These are phyloP conservation scores for Berberis thunbergii DNA, from an alignment of 164 flowering plant species.

Conservation along the genomic window DNA sequence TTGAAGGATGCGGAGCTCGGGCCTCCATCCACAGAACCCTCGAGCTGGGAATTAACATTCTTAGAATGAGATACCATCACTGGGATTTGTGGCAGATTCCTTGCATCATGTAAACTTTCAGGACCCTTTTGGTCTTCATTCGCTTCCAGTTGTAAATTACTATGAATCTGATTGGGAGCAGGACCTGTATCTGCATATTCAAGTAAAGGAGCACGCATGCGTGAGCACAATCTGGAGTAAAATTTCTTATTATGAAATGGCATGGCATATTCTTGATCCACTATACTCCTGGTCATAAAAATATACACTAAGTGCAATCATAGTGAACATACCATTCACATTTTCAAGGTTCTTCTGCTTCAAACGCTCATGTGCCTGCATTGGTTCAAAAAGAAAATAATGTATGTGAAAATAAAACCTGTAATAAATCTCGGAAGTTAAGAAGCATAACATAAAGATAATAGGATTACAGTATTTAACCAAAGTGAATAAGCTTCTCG, in stretches of 20 bases:
- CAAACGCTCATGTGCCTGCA: slow-evolving; percentile 73
- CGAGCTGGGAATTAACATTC: slow-evolving; percentile 15
- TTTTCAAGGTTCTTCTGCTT: slow-evolving; percentile 48
- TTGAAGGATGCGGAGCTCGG: slow-evolving; percentile 10
- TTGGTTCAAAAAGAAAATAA: not conserved
- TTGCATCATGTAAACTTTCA: slow-evolving; percentile 16
- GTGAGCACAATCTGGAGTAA: not conserved
- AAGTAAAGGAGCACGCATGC: not conserved
- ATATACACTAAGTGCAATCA: not conserved
- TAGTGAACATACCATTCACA: slow-evolving; percentile 29
- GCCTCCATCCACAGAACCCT: slow-evolving; percentile 13
- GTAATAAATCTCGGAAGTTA: not conserved
- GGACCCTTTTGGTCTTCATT: slow-evolving; percentile 13
- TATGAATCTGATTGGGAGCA: slow-evolving; percentile 10
- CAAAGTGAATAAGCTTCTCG: slow-evolving; percentile 74
- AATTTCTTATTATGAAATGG: not conserved
- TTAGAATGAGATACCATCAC: slow-evolving; percentile 11
- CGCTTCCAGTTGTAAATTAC: slow-evolving; percentile 20
- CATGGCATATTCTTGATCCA: not conserved
- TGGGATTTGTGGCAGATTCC: slow-evolving; percentile 9
- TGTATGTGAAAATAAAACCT: not conserved
- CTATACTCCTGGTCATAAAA: too few species aligned
- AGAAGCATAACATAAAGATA: not conserved
- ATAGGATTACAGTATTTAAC: slow-evolving; percentile 50
- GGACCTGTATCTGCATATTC: slow-evolving; percentile 14